Evolutionary conservation across 345 rosid genomes (phyloP), one percentile per base, ranked within the genome.

Genomic region (Cardamine chenopodiifolia): DNA sequence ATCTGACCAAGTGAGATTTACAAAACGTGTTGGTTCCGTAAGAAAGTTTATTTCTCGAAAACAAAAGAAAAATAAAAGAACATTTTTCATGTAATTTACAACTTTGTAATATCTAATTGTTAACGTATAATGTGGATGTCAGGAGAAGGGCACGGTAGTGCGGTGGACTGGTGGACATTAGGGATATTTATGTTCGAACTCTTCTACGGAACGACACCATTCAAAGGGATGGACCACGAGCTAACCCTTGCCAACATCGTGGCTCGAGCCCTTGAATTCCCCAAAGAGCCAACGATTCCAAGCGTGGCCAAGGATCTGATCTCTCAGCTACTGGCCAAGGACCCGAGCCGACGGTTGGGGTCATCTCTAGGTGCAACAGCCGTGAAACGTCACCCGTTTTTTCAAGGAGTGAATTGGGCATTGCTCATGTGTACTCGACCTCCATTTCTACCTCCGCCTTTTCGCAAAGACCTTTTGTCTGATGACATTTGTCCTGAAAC

Each of bases 161-260:
- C 90, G 0, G 97, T 94, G 19, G 97, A 89, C 72, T 94, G 98
- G 98, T 94, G 98, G 98, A 94, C 97, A 0, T 61, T 90, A 1
- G 97, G 96, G 63, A 87, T 94, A 77, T 91, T 91, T 70, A 87
- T 87, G 79, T 91, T 80, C 44, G 96, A 94, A 74, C 80, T 94
- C 6, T 88, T 90, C 71, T 87, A 86, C 32, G 98, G 95, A 50
- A 77, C 82, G 13, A 91, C 98, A 1, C 96, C 97, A 7, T 94
- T 91, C 37, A 78, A 83, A 78, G 98, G 98, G 0, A 67, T 83
- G 75, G 97, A 94, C 85, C 95, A 91, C 54, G 97, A 94, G 87
- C 66, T 88, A 77, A 94, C 97, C 4, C 80, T 94, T 9, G 97
- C 95, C 1, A 91, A 91, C 54, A 87, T 94, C n/a, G 93, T 90